These are phyloP conservation scores for Wickerhamomyces bisporus DNA, from an alignment of 805 yeast genomes.

Conservation along the genomic window DNA sequence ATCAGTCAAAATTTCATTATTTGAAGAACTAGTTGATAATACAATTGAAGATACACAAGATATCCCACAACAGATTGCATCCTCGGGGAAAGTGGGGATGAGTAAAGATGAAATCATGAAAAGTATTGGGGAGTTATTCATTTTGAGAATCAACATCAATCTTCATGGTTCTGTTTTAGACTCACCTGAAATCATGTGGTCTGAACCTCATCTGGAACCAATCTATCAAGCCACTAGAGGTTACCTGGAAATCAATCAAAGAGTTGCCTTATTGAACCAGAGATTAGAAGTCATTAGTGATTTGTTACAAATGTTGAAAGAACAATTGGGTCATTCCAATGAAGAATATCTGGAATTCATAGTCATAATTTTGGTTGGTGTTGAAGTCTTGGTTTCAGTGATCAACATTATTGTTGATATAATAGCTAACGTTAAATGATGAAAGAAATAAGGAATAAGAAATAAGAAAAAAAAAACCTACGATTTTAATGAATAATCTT, in stretches of 20 bases:
- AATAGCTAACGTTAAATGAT: conserved; percentile 27
- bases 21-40: conserved; percentile 93
- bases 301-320: conserved; percentile 91
- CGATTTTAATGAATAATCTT: not conserved
- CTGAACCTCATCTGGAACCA: conserved; percentile 96
- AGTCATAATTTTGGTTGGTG: conserved; percentile 86
- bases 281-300: conserved; percentile 92
- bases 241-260: conserved; percentile 88
- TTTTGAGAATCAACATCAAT: conserved; percentile 75
- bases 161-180: conserved; percentile 86
- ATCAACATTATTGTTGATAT: conserved; percentile 70
- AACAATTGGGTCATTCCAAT: conserved; percentile 92
- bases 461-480: too few relatives aligned
- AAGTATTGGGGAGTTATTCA: conserved; percentile 92
- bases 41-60: conserved; percentile 97
- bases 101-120: conserved; percentile 93
- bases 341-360: conserved; percentile 89
- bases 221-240: conserved; percentile 97
- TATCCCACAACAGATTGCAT: conserved; percentile 93
- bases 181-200: conserved; percentile 98
- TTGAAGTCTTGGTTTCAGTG: conserved; percentile 84
- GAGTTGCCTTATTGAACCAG: conserved; percentile 86
- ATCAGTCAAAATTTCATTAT: conserved; percentile 88
- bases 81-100: conserved; percentile 93
- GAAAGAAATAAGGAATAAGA: not conserved